These are phyloP conservation scores for Hypomontagnella submonticulosa DNA, from an alignment of 495 filamentous ascomycete genomes.

Conservation along the genomic window DNA sequence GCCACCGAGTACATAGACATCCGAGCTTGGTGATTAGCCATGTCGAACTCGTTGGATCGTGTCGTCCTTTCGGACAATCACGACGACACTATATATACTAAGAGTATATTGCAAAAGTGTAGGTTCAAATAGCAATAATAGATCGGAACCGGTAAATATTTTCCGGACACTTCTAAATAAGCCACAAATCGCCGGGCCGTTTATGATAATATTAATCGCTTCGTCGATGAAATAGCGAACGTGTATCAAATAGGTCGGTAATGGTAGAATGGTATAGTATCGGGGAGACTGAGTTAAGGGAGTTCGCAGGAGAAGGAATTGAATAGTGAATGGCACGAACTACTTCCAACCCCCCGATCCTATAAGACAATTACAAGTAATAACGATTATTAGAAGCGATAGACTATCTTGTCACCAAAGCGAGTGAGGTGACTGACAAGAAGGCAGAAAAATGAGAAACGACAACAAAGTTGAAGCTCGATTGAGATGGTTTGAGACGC, in stretches of 20 bases:
- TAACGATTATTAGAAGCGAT: slow-evolving; percentile 51
- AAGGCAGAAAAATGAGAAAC: slow-evolving; percentile 49
- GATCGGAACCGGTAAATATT: slow-evolving; percentile 9
- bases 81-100: slow-evolving; percentile 35
- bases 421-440: slow-evolving; percentile 57
- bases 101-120: slow-evolving; percentile 6
- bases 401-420: slow-evolving; percentile 59
- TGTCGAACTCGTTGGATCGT: slow-evolving; percentile 62
- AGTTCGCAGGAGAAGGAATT: slow-evolving; percentile 29
- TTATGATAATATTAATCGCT: slow-evolving; percentile 17
- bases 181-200: neutral
- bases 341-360: slow-evolving; percentile 21
- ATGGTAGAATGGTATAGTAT: slow-evolving; percentile 9
- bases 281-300: slow-evolving; percentile 4
- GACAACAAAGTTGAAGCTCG: slow-evolving; percentile 39
- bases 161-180: neutral
- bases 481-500: slow-evolving; percentile 21
- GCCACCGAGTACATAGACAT: slow-evolving; percentile 87
- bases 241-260: slow-evolving; percentile 26
- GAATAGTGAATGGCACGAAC: slow-evolving; percentile 28
- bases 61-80: slow-evolving; percentile 53
- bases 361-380: slow-evolving; percentile 42
- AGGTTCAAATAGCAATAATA: slow-evolving; percentile 4
- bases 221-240: slow-evolving; percentile 34
- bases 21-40: slow-evolving; percentile 70